Percentiles rank a stretch among this genome's conserved stretches.
Evolutionary conservation across 2,329 filamentous ascomycete species (phyloP).

Genomic region (Xylaria polymorpha): DNA sequence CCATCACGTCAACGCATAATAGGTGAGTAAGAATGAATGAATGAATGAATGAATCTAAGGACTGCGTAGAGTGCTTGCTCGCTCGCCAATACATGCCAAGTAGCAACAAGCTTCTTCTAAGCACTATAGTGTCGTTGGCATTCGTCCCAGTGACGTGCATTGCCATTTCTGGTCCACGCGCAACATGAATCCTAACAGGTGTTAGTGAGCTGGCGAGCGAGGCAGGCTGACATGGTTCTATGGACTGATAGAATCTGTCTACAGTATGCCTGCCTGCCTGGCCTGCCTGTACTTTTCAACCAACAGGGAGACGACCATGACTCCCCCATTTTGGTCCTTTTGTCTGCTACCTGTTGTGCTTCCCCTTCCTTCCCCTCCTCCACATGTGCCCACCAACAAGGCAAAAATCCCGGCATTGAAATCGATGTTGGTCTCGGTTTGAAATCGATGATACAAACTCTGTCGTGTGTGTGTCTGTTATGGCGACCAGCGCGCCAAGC

Average conservation of each 20-base stretch:
- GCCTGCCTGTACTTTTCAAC: slow-evolving; percentile 15
- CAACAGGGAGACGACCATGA: slow-evolving; percentile 16
- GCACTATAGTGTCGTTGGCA: slow-evolving; percentile 24
- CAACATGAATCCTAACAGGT: slow-evolving; percentile 35
- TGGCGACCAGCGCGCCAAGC: slow-evolving; percentile 16
- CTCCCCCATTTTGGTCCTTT: neutral
- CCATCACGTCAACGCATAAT: slow-evolving; percentile 22
- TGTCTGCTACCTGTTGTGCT: neutral
- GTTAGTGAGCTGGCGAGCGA: slow-evolving; percentile 22
- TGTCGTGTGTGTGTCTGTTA: neutral
- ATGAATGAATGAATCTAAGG: too few relatives aligned
- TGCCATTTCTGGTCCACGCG: slow-evolving; percentile 13
- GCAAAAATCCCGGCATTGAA: neutral
- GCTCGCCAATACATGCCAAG: slow-evolving; percentile 20
- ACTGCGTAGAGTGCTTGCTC: neutral
- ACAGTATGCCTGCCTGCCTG: too few relatives aligned
- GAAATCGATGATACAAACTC: neutral
- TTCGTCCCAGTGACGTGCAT: slow-evolving; percentile 26
- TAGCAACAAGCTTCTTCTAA: slow-evolving; percentile 27
- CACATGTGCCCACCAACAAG: slow-evolving; percentile 8
- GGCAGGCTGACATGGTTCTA: slow-evolving; percentile 17
- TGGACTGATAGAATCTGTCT: neutral
- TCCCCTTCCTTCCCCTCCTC: too few relatives aligned
- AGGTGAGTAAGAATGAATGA: neutral
- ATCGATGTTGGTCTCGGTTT: slow-evolving; percentile 11